Conservation (phyloP, 768 basidiomycete species). For the Suillus occidentalis region DNA sequence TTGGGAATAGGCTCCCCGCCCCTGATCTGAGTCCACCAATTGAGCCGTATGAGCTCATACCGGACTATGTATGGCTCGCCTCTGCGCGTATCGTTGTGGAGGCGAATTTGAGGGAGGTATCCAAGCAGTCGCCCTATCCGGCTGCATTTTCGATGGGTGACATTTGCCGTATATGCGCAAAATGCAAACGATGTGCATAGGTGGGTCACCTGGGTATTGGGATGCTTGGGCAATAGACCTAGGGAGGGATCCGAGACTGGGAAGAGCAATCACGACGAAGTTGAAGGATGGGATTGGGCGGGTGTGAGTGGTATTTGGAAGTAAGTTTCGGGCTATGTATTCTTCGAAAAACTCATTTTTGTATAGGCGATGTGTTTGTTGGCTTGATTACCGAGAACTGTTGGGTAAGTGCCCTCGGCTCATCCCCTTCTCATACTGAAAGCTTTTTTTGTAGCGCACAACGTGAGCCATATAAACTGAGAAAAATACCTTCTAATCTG, state of each 20-base stretch:
- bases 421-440: neutral
- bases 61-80: constrained; percentile 54
- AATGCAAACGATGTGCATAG: constrained; percentile 40
- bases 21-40: constrained; percentile 19
- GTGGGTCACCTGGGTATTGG: constrained; percentile 45
- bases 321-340: constrained; percentile 30
- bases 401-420: constrained; percentile 38
- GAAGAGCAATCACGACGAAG: constrained; percentile 14
- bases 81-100: constrained; percentile 53
- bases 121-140: constrained; percentile 13
- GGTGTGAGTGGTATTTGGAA: constrained; percentile 54
- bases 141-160: constrained; percentile 10
- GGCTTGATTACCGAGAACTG: constrained; percentile 58
- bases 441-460: constrained; percentile 34
- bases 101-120: constrained; percentile 46
- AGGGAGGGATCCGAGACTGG: neutral
- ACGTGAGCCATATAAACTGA: constrained; percentile 26
- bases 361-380: constrained; percentile 53
- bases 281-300: constrained; percentile 60
- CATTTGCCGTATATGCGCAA: constrained; percentile 30
- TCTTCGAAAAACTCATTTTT: neutral
- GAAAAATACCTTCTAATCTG: neutral
- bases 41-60: constrained; percentile 33
- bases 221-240: constrained; percentile 19
- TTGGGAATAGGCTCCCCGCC: constrained; percentile 14